Percentiles rank a stretch among this genome's conserved stretches.
Evolutionary conservation across 2,329 filamentous ascomycete genomes (phyloP).

Genomic region (Aspergillus vadensis): DNA sequence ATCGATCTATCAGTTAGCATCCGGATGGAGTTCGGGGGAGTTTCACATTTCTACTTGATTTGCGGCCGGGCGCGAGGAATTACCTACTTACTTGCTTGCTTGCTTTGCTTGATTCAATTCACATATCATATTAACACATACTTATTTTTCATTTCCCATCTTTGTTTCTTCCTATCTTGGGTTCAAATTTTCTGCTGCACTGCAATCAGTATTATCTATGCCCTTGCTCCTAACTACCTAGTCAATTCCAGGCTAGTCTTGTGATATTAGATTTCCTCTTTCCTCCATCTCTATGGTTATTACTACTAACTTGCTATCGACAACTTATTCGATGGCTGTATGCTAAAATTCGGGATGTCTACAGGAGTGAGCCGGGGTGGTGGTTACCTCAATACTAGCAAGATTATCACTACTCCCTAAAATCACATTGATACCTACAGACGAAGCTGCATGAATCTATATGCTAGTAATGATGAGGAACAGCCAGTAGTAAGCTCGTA

Average conservation of each 20-base stretch:
- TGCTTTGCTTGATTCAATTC: no score
- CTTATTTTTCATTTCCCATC: background rate
- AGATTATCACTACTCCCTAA: no score
- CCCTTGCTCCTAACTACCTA: no score
- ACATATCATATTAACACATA: no score
- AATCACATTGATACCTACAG: no score
- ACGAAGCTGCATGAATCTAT: no score
- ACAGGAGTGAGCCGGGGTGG: no score
- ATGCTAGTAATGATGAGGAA: no score
- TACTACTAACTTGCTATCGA: background rate
- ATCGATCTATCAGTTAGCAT: background rate
- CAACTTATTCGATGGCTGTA: background rate
- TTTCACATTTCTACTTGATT: background rate
- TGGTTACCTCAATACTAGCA: no score
- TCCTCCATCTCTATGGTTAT: background rate
- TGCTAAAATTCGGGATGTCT: background rate
- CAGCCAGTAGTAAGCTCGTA: no score
- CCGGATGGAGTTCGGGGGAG: background rate
- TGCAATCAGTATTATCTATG: background rate
- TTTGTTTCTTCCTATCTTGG: background rate
- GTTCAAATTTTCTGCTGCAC: background rate
- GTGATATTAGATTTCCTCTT: background rate
- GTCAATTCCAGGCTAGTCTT: no score
- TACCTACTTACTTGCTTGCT: background rate
- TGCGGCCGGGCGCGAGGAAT: background rate